Conservation (phyloP, 176 grass and related monocot genomes). For the Triticum turgidum region DNA sequence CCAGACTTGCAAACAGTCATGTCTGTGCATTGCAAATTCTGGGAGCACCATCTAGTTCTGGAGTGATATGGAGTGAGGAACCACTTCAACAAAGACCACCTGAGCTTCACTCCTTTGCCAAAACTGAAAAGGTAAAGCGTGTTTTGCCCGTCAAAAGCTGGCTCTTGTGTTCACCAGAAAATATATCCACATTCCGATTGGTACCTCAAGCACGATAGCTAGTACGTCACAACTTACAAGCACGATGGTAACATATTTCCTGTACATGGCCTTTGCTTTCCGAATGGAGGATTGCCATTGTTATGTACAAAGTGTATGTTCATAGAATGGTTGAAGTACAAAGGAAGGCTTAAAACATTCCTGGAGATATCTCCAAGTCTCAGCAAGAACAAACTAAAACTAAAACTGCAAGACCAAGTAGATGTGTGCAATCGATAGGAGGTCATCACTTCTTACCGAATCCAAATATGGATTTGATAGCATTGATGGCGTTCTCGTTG, state of each 20-base stretch:
- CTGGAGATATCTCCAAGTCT: slow-evolving; percentile 27
- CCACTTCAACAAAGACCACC: no score
- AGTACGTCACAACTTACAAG: background rate
- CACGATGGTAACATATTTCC: slow-evolving; percentile 14
- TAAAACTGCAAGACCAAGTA: slow-evolving; percentile 19
- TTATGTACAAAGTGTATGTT: slow-evolving; percentile 16
- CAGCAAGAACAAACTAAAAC: slow-evolving; percentile 37
- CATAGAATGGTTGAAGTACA: slow-evolving; percentile 30
- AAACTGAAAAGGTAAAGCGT: slow-evolving; percentile 1
- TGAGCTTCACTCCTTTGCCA: no score
- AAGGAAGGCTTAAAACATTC: background rate
- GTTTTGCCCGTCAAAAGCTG: background rate
- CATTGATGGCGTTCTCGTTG: slow-evolving; percentile 93
- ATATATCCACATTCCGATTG: background rate
- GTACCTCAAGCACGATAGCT: background rate
- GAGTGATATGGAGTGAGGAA: no score
- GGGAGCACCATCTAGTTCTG: no score
- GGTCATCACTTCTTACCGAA: slow-evolving; percentile 60
- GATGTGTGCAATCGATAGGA: background rate
- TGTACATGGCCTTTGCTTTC: slow-evolving; percentile 25
- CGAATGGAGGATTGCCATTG: slow-evolving; percentile 1
- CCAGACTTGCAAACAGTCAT: no score
- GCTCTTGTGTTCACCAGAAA: background rate
- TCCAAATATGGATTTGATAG: slow-evolving; percentile 88
- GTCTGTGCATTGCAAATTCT: no score